Base-by-base conservation (phyloP, 2,329 filamentous ascomycete species). In the Colletotrichum sp. region DNA sequence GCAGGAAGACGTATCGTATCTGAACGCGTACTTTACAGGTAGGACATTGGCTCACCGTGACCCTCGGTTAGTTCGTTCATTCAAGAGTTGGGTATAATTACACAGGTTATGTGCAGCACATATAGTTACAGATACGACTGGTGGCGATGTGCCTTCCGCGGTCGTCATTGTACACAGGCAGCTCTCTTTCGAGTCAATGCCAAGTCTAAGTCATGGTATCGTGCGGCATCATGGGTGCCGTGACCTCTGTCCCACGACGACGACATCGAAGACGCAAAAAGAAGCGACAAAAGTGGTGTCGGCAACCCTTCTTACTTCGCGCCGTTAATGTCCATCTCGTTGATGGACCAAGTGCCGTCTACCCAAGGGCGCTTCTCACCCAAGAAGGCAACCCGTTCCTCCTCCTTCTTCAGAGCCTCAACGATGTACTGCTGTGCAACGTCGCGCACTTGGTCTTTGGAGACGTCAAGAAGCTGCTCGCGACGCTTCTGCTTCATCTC, bases 401-500 rank as follows among this genome's bases (percentile, higher is more conserved):
- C 85, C 48, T 89, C 86, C 71, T 89, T 90, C 24, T 89, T 89
- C 10, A 94, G 86, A 7, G 89, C 89, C 61, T 95, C 91, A 32
- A 98, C 93, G 16, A 98, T 88, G 83, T 96, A 98, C 80, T 92
- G 91, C 80, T 98, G 93, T 1, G 97, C 97, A 14, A 93, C 96
- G 57, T 93, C 89, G 77, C 93, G 93, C 12, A 99, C 94, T 80
- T 98, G 93, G 78, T 94, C 91, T 77, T 92, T 93, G 4, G 91
- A 95, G 52, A 98, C 96, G 83, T 98, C 96, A 6, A 99, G 89
- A 73, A 99, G 89, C 81, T 94, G 93, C 84, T 97, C 95, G 79
- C 97, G 90, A 83, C 95, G 93, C 80, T 88, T 90, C 86, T 98
- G 96, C 82, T 94, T 93, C 96, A 99, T 98, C 80, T 95, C 94